Base-by-base conservation (phyloP, 257 asterid species). In the Pogostemon cablin region DNA sequence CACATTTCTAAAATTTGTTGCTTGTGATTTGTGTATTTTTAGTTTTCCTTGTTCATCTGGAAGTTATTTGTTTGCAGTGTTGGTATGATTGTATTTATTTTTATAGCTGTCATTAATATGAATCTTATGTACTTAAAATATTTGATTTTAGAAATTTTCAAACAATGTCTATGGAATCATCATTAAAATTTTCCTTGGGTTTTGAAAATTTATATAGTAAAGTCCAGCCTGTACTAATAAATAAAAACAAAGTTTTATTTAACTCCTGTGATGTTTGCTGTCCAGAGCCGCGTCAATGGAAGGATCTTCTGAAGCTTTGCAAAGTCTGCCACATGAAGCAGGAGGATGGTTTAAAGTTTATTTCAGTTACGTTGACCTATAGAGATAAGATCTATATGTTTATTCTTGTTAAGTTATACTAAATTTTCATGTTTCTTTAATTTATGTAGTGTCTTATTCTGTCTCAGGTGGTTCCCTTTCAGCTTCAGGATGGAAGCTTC, bases 271-370 rank as follows among this genome's bases (percentile, higher is more conserved):
- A 25, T 74, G 39, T 80, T 72, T 74, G 35, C 72, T 72, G 46
- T 79, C 40, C 92, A 93, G 99, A 80, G 95, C 93, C 79, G 96
- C 96, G 65, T 87, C 98, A 60, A 76, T 77, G 70, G 83, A 87
- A 85, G 95, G 91, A 77, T 93, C 97, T 80, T 86, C 85, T 39
- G 66, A 78, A 67, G 91, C 95, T 77, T 85, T 93, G 86, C 95
- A 81, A 81, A 84, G 74, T 73, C 83, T 93, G 84, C 84, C 96
- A 68, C 76, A 59, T 75, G 98, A 87, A 81, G 91, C 93, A 62
- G 97, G 96, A 62, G 97, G 96, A 78, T 83, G 91, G 90, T 70
- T 85, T 66, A 84, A 75, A 75, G 80, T 85, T 79, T 91, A 90
- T 81, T 82, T 85, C 89, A 79, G 98, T 91, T 79, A 84, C 73